A percentile compares a stretch with the other conserved stretches of the same genome.
These are phyloP conservation scores for Funneliformis geosporum DNA, from an alignment of 192 early-diverging fungal genomes.

Conservation along the genomic window DNA sequence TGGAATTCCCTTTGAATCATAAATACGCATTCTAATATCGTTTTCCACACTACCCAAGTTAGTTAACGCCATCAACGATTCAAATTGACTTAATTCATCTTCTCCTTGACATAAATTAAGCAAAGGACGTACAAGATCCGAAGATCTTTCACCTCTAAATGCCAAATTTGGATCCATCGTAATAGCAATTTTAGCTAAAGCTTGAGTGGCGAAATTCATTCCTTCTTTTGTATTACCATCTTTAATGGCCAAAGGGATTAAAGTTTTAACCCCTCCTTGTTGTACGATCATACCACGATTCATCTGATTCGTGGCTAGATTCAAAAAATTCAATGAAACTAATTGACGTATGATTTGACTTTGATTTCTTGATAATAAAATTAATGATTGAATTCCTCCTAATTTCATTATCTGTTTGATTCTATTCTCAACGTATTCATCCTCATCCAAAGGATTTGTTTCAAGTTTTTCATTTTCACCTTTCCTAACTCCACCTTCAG, in stretches of 20 bases:
- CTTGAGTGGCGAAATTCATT: constrained; percentile 64
- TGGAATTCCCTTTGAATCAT: constrained; percentile 60
- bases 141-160: constrained; percentile 67
- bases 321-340: constrained; percentile 66
- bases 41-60: constrained; percentile 81
- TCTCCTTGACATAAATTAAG: constrained; percentile 61
- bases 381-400: constrained; percentile 59
- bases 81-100: constrained; percentile 76
- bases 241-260: constrained; percentile 58
- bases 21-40: constrained; percentile 63
- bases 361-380: constrained; percentile 50
- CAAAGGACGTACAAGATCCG: constrained; percentile 74
- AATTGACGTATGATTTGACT: constrained; percentile 65
- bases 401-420: constrained; percentile 54
- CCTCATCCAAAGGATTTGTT: constrained; percentile 59
- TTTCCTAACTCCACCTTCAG: constrained; percentile 36
- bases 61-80: constrained; percentile 90
- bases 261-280: constrained; percentile 71
- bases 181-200: constrained; percentile 92
- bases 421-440: constrained; percentile 63
- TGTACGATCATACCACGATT: constrained; percentile 79
- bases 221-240: constrained; percentile 34
- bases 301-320: constrained; percentile 68
- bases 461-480: constrained; percentile 29
- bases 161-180: constrained; percentile 86